Base-by-base conservation (phyloP, 371 early-diverging fungal genomes). In the Rhizopus sp. region DNA sequence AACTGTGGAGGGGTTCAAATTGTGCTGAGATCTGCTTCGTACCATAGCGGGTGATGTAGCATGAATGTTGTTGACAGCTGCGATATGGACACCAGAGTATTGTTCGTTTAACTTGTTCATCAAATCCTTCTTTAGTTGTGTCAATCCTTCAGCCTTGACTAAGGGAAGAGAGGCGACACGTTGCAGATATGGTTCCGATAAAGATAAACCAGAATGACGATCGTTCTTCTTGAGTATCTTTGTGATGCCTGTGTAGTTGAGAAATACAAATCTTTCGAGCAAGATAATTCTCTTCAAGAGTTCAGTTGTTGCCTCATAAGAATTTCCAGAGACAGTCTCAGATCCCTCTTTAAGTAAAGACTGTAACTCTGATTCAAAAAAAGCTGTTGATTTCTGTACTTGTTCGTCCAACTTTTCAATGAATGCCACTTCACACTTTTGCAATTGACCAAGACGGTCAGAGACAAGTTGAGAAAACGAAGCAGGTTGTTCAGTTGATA, bases 111-210 rank as follows among this genome's bases (percentile, higher is more conserved):
- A 50, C 30, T 66, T 73, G 48, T 74, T 76, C 84, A 90, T 80
- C 23, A 90, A 74, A n/a, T 69, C 65, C 59, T 85, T 80, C 70
- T 90, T 90, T 49, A 90, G 67, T 29, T 60, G 57, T 53, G 80
- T 78, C 57, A 90, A 61, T 38, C 75, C 75, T 48, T 86, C 80
- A 1, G 85, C 84, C 23, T 80, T 73, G 16, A 86, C 87, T 63
- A 90, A 75, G 0, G 88, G 77, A 34, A 84, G 59, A n/a, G 68
- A 70, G 53, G 86, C 75, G 17, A 88, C 79, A 13, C 88, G 87
- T 69, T 81, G 82, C 50, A 92, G 68, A 41, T 91, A 92, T 4
- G 92, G 78, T 55, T 90, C 89, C 16, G 87, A 79, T 35, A 92
- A 68, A 23, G 79, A 68, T 53, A 90, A 73, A 47, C 90, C 88